Conservation (phyloP, 345 rosid species). For the Eucalyptus regnans region DNA sequence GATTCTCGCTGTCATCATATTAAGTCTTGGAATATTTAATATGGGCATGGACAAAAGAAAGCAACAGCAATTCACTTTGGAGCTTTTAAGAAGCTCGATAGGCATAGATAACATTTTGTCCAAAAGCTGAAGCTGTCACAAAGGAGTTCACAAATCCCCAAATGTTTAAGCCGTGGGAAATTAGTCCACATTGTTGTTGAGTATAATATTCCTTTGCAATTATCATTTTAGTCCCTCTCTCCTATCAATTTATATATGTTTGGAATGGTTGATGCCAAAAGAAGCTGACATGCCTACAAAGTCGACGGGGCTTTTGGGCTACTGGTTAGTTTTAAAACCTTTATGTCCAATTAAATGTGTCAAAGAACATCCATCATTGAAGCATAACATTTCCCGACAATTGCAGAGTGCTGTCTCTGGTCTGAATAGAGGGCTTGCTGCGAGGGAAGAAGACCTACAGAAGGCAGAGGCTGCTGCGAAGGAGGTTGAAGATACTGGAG, state of each 20-base stretch:
- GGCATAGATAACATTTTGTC: background rate
- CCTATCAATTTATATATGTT: background rate
- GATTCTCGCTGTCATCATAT: background rate
- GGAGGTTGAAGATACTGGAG: conserved; percentile 61
- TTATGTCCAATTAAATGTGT: background rate
- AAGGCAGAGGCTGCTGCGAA: conserved; percentile 70
- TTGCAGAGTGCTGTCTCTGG: conserved; percentile 72
- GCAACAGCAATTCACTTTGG: background rate
- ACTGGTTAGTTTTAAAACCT: background rate
- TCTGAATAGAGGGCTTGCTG: conserved; percentile 82
- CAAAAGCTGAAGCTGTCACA: background rate
- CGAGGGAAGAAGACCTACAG: conserved; percentile 44
- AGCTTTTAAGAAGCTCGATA: background rate
- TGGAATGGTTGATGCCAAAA: background rate
- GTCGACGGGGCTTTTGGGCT: background rate
- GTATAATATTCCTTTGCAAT: background rate
- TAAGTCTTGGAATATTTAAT: background rate
- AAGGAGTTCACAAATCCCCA: background rate
- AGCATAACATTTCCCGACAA: background rate
- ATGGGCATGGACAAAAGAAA: background rate
- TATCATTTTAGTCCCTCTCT: background rate
- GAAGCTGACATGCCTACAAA: background rate
- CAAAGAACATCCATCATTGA: background rate
- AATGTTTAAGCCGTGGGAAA: background rate
- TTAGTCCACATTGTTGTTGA: background rate